Evolutionary conservation across 306 rosid genomes (phyloP).

Genomic region (Rosa persica): DNA sequence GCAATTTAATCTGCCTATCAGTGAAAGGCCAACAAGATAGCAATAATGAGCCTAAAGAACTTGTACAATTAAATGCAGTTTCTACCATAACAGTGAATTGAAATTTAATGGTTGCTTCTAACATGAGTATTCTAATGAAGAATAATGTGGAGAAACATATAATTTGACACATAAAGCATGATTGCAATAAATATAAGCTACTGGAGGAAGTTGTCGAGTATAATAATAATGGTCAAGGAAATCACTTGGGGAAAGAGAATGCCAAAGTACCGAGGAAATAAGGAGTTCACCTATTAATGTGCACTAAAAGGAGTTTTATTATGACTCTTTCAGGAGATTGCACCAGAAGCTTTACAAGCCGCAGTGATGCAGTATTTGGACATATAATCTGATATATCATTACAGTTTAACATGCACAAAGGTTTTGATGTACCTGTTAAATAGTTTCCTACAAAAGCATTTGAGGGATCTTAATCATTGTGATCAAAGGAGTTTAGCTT

Average conservation of each 20-base stretch:
- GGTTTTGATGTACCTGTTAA: too few species aligned
- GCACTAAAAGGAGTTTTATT: background rate
- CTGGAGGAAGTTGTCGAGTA: background rate
- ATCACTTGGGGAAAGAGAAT: background rate
- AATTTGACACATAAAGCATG: background rate
- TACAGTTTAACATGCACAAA: background rate
- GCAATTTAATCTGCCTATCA: background rate
- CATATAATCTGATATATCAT: background rate
- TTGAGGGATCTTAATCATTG: background rate
- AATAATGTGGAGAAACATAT: background rate
- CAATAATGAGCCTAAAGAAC: background rate
- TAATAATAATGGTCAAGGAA: background rate
- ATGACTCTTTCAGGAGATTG: too few species aligned
- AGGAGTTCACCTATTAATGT: background rate
- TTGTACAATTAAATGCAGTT: background rate
- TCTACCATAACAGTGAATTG: background rate
- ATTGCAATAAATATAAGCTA: background rate
- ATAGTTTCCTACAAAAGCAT: background rate
- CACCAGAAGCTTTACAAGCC: too few species aligned
- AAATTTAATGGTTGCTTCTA: background rate
- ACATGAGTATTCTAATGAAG: background rate
- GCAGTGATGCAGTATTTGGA: background rate
- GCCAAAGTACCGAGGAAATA: background rate
- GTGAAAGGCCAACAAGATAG: conserved; percentile 6
- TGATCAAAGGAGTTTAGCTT: background rate